A percentile compares a stretch with the other conserved stretches of the same genome.
phyloP scores from a whole-genome alignment of 306 rosid species.

The Sechiopsis laciniata region DNA sequence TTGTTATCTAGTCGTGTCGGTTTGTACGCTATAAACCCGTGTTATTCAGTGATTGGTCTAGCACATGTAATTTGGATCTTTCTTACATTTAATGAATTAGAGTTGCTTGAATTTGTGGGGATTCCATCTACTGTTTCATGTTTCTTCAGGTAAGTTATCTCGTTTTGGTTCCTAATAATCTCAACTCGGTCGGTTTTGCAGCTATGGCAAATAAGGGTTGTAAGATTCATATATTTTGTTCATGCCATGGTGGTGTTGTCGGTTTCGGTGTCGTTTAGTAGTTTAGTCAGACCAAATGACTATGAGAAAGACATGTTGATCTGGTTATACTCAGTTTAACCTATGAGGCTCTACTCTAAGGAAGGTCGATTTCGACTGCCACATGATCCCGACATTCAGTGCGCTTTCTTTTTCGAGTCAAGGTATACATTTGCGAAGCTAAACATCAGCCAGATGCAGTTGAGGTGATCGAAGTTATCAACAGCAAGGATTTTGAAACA shows the following conservation, averaged over 20 bases:
- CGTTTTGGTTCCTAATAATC: slow-evolving; percentile 5
- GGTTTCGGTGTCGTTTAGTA: background rate
- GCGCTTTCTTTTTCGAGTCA: background rate
- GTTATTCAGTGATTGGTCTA: slow-evolving; percentile 10
- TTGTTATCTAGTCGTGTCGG: background rate
- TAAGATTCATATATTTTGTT: background rate
- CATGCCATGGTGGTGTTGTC: background rate
- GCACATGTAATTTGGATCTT: slow-evolving; percentile 18
- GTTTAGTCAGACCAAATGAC: background rate
- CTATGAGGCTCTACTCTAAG: background rate
- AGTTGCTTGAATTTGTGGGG: slow-evolving; percentile 8
- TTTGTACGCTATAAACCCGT: slow-evolving; percentile 13
- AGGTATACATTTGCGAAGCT: background rate
- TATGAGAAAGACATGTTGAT: slow-evolving; percentile 12
- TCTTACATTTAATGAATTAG: slow-evolving; percentile 13
- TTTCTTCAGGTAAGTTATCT: background rate
- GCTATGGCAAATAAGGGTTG: background rate
- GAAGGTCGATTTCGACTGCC: background rate
- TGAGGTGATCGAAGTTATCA: background rate
- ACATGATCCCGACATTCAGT: background rate
- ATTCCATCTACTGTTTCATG: background rate
- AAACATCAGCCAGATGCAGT: background rate
- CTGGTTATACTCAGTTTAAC: background rate
- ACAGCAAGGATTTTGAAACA: background rate
- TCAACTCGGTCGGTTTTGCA: slow-evolving; percentile 12